Base-by-base conservation (phyloP, 257 asterid genomes). In the Catharanthus roseus region DNA sequence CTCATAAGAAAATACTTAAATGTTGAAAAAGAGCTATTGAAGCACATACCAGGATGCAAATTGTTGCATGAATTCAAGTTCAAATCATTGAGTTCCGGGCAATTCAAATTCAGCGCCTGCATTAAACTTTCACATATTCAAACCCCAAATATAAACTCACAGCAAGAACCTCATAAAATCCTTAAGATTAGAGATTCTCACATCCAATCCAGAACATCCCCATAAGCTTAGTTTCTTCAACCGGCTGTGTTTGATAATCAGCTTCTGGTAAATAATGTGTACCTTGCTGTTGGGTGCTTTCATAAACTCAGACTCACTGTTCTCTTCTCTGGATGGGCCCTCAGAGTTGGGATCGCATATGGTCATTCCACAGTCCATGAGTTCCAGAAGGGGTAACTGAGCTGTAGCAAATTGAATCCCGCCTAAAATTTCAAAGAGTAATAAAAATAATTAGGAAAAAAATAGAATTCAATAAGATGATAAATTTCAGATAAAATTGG, bases 131-230 rank as follows among this genome's bases (percentile, higher is more conserved):
- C 57, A 69, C 56, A 39, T 28, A 24, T 38, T 79, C 74, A 82
- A 82, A 16, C 72, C 69, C 12, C 51, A 15, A 77, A 75, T 61
- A 61, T 62, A 38, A 44, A 44, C 6, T 15, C 19, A 68, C 56
- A 10, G 19, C 24, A 58, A 65, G 57, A 65, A 55, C 16, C 55
- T 50, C 70, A 50, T 19, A 39, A 33, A 55, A 9, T 13, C n/a
- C 0, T 34, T 65, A 10, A 51, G 71, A 64, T 38, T 28, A 49
- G 55, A 77, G 77, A 74, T 81, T 74, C 96, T 88, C 82, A 95
- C 99, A 82, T 95, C 96, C 82, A 95, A 86, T 63, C 95, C 97
- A 50, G 98, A 91, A 78, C 98, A 95, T 64, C 99, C 99, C 99
- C 99, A 95, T 69, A 95, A 85, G 86, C 99, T 95, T 67, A 95